Percentiles rank a stretch among this genome's conserved stretches.
These are phyloP conservation scores for Tremellales sp. DNA, from an alignment of 1,284 basidiomycete genomes.

Conservation along the genomic window DNA sequence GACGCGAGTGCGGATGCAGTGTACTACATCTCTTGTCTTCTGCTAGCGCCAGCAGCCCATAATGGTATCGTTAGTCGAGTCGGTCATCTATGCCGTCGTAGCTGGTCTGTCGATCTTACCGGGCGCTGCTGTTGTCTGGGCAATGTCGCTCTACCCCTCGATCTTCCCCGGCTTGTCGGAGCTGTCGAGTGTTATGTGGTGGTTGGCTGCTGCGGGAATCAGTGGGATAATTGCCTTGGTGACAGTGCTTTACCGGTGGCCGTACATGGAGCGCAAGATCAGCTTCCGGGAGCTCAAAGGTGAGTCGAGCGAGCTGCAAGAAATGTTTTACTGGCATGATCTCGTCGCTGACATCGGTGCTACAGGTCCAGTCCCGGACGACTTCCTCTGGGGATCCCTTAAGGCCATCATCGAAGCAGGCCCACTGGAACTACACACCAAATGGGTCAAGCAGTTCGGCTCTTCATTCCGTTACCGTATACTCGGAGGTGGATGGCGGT, in stretches of 20 bases:
- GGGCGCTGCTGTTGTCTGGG: too few relatives aligned
- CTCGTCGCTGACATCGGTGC: too few relatives aligned
- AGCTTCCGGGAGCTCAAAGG: not conserved
- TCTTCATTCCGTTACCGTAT: conserved; percentile 18
- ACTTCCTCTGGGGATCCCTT: conserved; percentile 18
- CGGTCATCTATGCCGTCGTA: not conserved
- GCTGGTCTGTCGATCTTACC: not conserved
- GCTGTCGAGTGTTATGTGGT: not conserved
- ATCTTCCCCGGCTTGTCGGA: not conserved
- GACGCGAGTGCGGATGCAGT: too few relatives aligned
- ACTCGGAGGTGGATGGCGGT: conserved; percentile 34
- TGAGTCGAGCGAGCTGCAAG: not conserved
- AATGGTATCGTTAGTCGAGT: not conserved
- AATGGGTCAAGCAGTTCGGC: conserved; percentile 24
- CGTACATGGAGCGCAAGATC: not conserved
- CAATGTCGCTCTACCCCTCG: too few relatives aligned
- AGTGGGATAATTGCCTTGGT: not conserved
- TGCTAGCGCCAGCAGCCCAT: not conserved
- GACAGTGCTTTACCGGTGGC: not conserved
- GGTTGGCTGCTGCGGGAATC: not conserved
- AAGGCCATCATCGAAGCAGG: conserved; percentile 11
- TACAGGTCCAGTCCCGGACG: conserved; percentile 15
- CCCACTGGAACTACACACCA: conserved; percentile 12
- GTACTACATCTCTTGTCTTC: not conserved
- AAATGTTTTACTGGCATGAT: too few relatives aligned